Percentiles rank a stretch among this genome's conserved stretches.
Conservation (phyloP, 805 yeast species). For the Zygotorulaspora florentina region DNA sequence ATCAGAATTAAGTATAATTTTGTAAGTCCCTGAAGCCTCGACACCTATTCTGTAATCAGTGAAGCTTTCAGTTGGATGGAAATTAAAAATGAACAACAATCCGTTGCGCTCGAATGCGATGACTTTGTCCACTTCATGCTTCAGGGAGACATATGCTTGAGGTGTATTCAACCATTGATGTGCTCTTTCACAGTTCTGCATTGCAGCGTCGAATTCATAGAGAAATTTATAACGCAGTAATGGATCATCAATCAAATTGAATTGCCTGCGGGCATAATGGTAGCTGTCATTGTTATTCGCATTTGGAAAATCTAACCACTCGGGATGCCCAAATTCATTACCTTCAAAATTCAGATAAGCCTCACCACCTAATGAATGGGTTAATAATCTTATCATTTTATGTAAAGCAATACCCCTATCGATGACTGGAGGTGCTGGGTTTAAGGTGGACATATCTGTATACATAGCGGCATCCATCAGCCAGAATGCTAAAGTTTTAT, state of each 20-base stretch:
- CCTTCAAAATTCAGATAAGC: conserved; percentile 96
- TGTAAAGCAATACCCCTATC: conserved; percentile 91
- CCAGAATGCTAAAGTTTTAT: conserved; percentile 95
- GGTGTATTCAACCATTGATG: conserved; percentile 70
- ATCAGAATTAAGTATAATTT: conserved; percentile 73
- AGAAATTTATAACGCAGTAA: conserved; percentile 73
- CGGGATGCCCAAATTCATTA: conserved; percentile 98
- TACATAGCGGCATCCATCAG: conserved; percentile 98
- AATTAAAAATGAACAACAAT: conserved; percentile 79
- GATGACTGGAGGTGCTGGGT: conserved; percentile 69
- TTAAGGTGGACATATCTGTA: conserved; percentile 80
- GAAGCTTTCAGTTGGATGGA: conserved; percentile 80
- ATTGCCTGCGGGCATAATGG: conserved; percentile 93
- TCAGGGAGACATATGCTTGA: conserved; percentile 80
- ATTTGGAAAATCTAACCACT: conserved; percentile 97
- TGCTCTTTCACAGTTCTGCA: conserved; percentile 70
- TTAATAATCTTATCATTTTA: conserved; percentile 81
- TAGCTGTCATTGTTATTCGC: conserved; percentile 82
- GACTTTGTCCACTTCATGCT: conserved; percentile 85
- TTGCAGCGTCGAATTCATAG: conserved; percentile 76
- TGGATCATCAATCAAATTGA: conserved; percentile 77
- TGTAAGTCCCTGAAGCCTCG: conserved; percentile 70
- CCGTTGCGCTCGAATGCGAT: conserved; percentile 86
- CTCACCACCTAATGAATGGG: conserved; percentile 94
- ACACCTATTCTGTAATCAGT: conserved; percentile 90